Percentiles rank a stretch among this genome's conserved stretches.
phyloP scores from a whole-genome alignment of 2,329 filamentous ascomycete genomes.

The Ophiocordyceps sinensis region DNA sequence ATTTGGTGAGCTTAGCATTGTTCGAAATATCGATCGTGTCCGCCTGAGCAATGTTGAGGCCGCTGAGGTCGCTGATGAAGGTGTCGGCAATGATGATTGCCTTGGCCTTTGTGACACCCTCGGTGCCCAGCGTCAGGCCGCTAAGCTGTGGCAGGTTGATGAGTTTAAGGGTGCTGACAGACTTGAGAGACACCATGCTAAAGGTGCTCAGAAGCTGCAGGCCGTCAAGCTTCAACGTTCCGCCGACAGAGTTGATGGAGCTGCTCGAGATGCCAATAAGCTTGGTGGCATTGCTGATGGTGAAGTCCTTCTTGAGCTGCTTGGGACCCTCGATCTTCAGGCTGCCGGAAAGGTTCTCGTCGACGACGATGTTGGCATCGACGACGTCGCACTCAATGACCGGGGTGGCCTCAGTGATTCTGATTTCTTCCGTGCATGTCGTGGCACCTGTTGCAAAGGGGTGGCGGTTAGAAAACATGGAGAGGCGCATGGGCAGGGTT shows the following conservation, averaged over 20 bases:
- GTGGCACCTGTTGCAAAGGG: slow-evolving; percentile 12
- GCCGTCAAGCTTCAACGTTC: slow-evolving; percentile 54
- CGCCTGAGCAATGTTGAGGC: slow-evolving; percentile 66
- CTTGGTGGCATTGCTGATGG: slow-evolving; percentile 41
- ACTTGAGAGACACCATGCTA: slow-evolving; percentile 47
- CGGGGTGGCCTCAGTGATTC: slow-evolving; percentile 47
- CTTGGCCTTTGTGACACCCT: slow-evolving; percentile 49
- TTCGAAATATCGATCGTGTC: slow-evolving; percentile 72
- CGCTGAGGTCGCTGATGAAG: slow-evolving; percentile 60
- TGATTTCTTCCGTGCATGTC: slow-evolving; percentile 37
- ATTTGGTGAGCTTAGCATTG: slow-evolving; percentile 65
- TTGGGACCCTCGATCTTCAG: slow-evolving; percentile 49
- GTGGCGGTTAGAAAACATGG: neutral
- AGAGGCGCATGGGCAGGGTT: too few species aligned
- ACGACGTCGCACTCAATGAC: slow-evolving; percentile 54
- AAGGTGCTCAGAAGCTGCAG: slow-evolving; percentile 57
- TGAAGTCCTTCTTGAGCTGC: slow-evolving; percentile 41
- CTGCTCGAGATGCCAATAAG: slow-evolving; percentile 49
- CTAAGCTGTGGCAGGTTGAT: slow-evolving; percentile 51
- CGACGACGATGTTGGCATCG: slow-evolving; percentile 53
- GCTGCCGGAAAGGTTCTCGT: slow-evolving; percentile 34
- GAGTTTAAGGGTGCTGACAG: slow-evolving; percentile 56
- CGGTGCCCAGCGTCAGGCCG: slow-evolving; percentile 30
- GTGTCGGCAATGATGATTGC: slow-evolving; percentile 75
- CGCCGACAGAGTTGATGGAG: slow-evolving; percentile 50